phyloP scores from a whole-genome alignment of 345 rosid species.

The Trapa bicornis region DNA sequence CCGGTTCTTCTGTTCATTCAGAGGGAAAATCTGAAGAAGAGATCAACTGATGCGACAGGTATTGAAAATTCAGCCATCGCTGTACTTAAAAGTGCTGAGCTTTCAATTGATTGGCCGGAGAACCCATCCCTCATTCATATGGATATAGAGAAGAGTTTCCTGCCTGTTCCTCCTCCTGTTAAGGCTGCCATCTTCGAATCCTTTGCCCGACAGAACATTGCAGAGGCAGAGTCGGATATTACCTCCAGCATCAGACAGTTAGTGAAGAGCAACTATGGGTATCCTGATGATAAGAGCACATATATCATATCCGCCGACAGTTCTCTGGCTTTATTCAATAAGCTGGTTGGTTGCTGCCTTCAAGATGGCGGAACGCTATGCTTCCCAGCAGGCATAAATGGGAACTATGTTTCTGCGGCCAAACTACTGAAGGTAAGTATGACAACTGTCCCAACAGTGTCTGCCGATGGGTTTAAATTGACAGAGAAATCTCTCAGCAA shows the following conservation, averaged over 20 bases:
- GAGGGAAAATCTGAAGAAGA: slow-evolving; percentile 49
- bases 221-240: slow-evolving; percentile 75
- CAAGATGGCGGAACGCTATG: slow-evolving; percentile 85
- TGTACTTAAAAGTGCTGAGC: slow-evolving; percentile 59
- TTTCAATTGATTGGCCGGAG: slow-evolving; percentile 43
- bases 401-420: slow-evolving; percentile 71
- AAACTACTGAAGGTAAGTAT: slow-evolving; percentile 59
- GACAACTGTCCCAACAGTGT: slow-evolving; percentile 39
- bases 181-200: slow-evolving; percentile 92
- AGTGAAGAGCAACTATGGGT: slow-evolving; percentile 49
- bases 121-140: slow-evolving; percentile 51
- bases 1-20: slow-evolving; percentile 15
- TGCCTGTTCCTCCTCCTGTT: slow-evolving; percentile 55
- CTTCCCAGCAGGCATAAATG: slow-evolving; percentile 78
- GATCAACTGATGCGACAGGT: slow-evolving; percentile 40
- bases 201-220: slow-evolving; percentile 81
- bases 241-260: slow-evolving; percentile 54
- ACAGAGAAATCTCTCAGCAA: slow-evolving; percentile 36
- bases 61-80: slow-evolving; percentile 62
- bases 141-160: slow-evolving; percentile 88
- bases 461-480: slow-evolving; percentile 54
- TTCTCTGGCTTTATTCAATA: slow-evolving; percentile 62
- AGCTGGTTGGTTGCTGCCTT: slow-evolving; percentile 65
- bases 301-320: slow-evolving; percentile 65
- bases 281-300: slow-evolving; percentile 37